phyloP scores from a whole-genome alignment of 2,329 filamentous ascomycete genomes.

The Cercospora nicotianae region DNA sequence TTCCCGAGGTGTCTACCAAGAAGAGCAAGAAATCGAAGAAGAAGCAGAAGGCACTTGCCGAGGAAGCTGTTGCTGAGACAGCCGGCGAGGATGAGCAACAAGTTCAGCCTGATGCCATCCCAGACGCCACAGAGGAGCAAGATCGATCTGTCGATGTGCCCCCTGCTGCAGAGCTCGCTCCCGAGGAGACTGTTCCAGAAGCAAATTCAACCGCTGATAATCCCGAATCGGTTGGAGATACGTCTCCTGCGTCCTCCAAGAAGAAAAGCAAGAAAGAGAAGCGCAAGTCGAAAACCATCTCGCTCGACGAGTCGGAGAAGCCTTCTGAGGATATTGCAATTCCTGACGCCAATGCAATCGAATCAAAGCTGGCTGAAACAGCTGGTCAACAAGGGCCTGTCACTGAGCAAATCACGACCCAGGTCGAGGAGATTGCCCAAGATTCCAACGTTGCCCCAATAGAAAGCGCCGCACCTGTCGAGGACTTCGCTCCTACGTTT shows the following conservation, averaged over 20 bases:
- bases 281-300: conserved; percentile 6
- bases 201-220: neutral
- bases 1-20: conserved; percentile 26
- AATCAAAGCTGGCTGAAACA: neutral
- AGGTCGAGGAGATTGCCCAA: neutral
- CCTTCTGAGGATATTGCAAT: neutral
- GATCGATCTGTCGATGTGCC: neutral
- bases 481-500: conserved; percentile 18
- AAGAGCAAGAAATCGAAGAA: conserved; percentile 32
- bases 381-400: neutral
- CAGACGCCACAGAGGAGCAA: neutral
- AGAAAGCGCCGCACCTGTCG: neutral
- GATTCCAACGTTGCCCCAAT: neutral
- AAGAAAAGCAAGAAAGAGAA: conserved; percentile 30
- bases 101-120: neutral
- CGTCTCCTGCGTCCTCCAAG: conserved; percentile 6
- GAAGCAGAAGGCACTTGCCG: conserved; percentile 19
- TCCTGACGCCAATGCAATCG: neutral
- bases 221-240: neutral
- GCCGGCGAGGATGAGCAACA: neutral
- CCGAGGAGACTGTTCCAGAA: neutral
- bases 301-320: neutral
- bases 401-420: no score
- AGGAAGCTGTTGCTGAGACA: conserved; percentile 1
- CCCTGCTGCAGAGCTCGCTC: neutral